These are phyloP conservation scores for Ensete ventricosum DNA, from an alignment of 176 grass and related monocot genomes.

Conservation along the genomic window DNA sequence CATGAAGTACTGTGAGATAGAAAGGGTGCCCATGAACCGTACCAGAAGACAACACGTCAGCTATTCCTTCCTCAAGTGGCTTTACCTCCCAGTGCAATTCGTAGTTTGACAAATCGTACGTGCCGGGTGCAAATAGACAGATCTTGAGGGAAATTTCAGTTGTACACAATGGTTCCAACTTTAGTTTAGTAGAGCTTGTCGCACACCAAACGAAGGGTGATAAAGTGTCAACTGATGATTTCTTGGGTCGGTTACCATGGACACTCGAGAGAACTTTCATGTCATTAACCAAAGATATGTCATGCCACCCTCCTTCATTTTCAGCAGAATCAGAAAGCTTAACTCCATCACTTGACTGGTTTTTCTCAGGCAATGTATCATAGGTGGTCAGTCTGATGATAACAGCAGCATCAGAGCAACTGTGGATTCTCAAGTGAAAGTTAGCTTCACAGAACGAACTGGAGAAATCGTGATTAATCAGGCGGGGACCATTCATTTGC, in stretches of 20 bases:
- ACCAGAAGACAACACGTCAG: slow-evolving; percentile 28
- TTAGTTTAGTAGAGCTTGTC: slow-evolving; percentile 53
- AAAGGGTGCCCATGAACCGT: slow-evolving; percentile 56
- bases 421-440: slow-evolving; percentile 57
- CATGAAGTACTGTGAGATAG: slow-evolving; percentile 65
- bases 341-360: slow-evolving; percentile 24
- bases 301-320: slow-evolving; percentile 63
- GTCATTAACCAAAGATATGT: slow-evolving; percentile 72
- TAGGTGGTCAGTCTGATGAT: slow-evolving; percentile 47
- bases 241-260: slow-evolving; percentile 34
- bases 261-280: slow-evolving; percentile 44
- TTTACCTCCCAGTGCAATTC: slow-evolving; percentile 66
- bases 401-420: slow-evolving; percentile 33
- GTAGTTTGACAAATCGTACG: slow-evolving; percentile 85
- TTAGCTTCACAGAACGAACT: slow-evolving; percentile 55
- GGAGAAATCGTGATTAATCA: slow-evolving; percentile 72
- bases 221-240: slow-evolving; percentile 38
- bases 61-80: slow-evolving; percentile 20
- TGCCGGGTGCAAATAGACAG: slow-evolving; percentile 78
- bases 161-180: slow-evolving; percentile 43
- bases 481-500: slow-evolving; percentile 66
- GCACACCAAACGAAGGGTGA: slow-evolving; percentile 80
- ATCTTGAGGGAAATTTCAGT: slow-evolving; percentile 62
- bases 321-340: slow-evolving; percentile 30
- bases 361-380: slow-evolving; percentile 40